Evolutionary conservation across 1,284 basidiomycete species (phyloP).

Genomic region (Takashimella koratensis): DNA sequence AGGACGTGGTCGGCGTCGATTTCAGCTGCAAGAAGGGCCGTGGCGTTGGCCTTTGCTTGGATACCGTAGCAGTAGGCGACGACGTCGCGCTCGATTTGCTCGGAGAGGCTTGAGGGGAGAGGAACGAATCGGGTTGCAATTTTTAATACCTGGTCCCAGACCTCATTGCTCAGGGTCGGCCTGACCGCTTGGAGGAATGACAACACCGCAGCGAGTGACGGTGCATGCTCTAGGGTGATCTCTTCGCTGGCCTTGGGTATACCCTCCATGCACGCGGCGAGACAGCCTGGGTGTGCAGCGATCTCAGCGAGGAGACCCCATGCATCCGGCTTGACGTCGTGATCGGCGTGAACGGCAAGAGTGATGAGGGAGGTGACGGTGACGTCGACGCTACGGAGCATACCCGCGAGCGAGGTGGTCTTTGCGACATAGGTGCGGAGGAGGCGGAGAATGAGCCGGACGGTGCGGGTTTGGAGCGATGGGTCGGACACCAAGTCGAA

Average conservation of each 20-base stretch:
- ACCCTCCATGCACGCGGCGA: conserved; percentile 71
- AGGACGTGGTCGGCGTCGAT: conserved; percentile 29
- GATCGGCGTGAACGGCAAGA: conserved; percentile 16
- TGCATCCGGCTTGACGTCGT: conserved; percentile 61
- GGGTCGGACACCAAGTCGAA: conserved; percentile 30
- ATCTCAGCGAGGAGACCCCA: conserved; percentile 82
- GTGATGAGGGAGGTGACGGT: conserved; percentile 23
- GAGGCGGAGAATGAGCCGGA: conserved; percentile 22
- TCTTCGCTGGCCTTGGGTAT: conserved; percentile 42
- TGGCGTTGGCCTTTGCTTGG: conserved; percentile 43
- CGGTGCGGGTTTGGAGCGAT: conserved; percentile 18
- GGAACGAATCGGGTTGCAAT: conserved; percentile 33
- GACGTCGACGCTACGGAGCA: conserved; percentile 29
- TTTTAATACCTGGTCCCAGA: conserved; percentile 40
- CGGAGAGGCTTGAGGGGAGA: conserved; percentile 34
- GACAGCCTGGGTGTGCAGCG: conserved; percentile 82
- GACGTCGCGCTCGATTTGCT: conserved; percentile 34
- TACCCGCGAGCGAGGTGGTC: conserved; percentile 33
- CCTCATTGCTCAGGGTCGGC: conserved; percentile 3
- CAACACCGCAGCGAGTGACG: conserved; percentile 46
- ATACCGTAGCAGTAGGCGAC: conserved; percentile 60
- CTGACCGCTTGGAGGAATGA: conserved; percentile 67
- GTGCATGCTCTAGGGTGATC: conserved; percentile 16
- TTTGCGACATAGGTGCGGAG: conserved; percentile 34
- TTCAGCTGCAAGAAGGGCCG: conserved; percentile 32